phyloP scores from a whole-genome alignment of 1,139 yeast genomes.

The Nematodospora anomalae region DNA sequence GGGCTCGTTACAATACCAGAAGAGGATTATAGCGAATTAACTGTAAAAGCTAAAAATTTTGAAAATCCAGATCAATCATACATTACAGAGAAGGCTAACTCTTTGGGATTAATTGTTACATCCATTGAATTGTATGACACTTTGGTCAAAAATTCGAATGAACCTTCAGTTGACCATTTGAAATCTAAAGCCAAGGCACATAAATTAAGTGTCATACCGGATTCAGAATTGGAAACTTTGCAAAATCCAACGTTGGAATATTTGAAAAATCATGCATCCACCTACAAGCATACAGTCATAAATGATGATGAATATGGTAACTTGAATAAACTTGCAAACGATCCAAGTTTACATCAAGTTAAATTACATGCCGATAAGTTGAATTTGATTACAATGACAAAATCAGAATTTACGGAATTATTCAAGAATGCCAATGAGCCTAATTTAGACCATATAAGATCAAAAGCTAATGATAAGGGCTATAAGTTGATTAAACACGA shows the following conservation, averaged over 20 bases:
- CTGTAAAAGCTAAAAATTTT: slow-evolving; percentile 16
- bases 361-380: slow-evolving; percentile 36
- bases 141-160: slow-evolving; percentile 22
- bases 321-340: slow-evolving; percentile 26
- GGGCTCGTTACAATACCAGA: slow-evolving; percentile 38
- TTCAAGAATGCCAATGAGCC: slow-evolving; percentile 38
- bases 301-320: slow-evolving; percentile 18
- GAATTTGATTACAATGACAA: slow-evolving; percentile 35
- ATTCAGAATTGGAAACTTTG: not conserved
- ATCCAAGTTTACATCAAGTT: slow-evolving; percentile 35
- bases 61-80: slow-evolving; percentile 29
- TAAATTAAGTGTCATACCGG: slow-evolving; percentile 8
- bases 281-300: slow-evolving; percentile 14
- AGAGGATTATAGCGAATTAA: slow-evolving; percentile 22
- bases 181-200: slow-evolving; percentile 26
- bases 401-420: slow-evolving; percentile 36
- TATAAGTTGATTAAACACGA: slow-evolving; percentile 25
- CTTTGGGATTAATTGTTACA: slow-evolving; percentile 33
- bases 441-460: slow-evolving; percentile 24
- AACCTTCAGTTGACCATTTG: slow-evolving; percentile 27
- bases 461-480: slow-evolving; percentile 20
- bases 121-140: slow-evolving; percentile 31
- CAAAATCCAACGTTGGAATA: slow-evolving; percentile 27
- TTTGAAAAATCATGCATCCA: slow-evolving; percentile 14
- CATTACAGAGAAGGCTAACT: slow-evolving; percentile 31